phyloP scores from a whole-genome alignment of 78 protist genomes.

The Speleostelium caveatum region DNA sequence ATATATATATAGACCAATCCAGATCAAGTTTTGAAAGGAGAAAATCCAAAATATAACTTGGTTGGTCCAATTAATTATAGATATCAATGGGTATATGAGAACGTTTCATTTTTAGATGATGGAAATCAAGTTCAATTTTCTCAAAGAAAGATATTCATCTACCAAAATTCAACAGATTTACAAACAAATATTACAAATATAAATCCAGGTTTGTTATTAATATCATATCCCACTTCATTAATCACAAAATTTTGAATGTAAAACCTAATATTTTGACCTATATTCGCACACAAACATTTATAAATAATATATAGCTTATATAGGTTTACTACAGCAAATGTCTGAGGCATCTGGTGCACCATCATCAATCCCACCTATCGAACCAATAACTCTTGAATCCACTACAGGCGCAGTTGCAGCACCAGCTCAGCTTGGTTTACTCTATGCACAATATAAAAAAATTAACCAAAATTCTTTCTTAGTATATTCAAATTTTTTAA shows the following conservation, averaged over 20 bases:
- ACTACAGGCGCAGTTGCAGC: background rate
- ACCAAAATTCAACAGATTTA: background rate
- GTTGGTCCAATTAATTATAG: conserved; percentile 65
- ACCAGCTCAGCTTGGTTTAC: background rate
- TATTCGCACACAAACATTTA: too few species aligned
- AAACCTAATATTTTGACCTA: too few species aligned
- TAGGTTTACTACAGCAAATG: too few species aligned
- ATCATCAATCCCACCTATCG: too few species aligned
- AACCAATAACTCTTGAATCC: too few species aligned
- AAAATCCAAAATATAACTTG: conserved; percentile 7
- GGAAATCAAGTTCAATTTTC: conserved; percentile 29
- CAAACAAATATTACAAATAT: conserved; percentile 27
- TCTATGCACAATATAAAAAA: background rate
- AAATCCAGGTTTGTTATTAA: conserved; percentile 55
- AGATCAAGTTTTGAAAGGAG: conserved; percentile 13
- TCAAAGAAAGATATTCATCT: conserved; percentile 21
- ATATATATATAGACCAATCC: conserved; percentile 28
- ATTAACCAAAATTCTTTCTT: too few species aligned
- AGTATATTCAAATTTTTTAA: too few species aligned
- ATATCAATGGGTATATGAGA: conserved; percentile 14
- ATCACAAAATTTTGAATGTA: too few species aligned
- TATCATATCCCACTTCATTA: too few species aligned
- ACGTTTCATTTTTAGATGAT: conserved; percentile 38
- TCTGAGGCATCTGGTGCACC: too few species aligned
- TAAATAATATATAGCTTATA: too few species aligned